Percentiles rank a stretch among this genome's conserved stretches.
Conservation (phyloP, 192 early-diverging fungal species). For the Lobosporangium transversale region DNA sequence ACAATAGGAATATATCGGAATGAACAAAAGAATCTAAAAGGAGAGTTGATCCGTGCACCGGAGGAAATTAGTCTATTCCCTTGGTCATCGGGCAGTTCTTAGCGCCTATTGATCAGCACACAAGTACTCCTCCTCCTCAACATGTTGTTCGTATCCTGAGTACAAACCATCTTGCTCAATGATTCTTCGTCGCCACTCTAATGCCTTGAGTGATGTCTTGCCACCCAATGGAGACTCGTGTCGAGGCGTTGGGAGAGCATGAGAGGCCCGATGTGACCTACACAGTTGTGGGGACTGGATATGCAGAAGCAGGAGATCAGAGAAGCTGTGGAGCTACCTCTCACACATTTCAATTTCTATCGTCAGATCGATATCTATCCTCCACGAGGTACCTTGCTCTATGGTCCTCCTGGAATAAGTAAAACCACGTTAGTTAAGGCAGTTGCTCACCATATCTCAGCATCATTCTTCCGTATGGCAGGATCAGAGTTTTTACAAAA, state of each 20-base stretch:
- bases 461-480: conserved; percentile 95
- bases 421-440: conserved; percentile 99
- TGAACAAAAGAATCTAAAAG: conserved; percentile 96
- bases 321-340: conserved; percentile 97
- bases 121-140: conserved; percentile 92
- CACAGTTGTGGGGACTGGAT: conserved; percentile 85
- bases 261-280: conserved; percentile 88
- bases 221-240: conserved; percentile 95
- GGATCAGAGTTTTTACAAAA: conserved; percentile 99
- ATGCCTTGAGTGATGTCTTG: conserved; percentile 95
- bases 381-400: conserved; percentile 97
- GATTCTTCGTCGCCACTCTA: conserved; percentile 96
- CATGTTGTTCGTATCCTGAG: conserved; percentile 94
- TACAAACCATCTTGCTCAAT: conserved; percentile 96
- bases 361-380: conserved; percentile 99
- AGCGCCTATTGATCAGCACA: conserved; percentile 96
- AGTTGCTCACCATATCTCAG: conserved; percentile 97
- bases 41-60: conserved; percentile 93
- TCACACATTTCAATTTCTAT: conserved; percentile 98
- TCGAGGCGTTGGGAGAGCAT: conserved; percentile 82
- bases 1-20: conserved; percentile 99
- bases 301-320: conserved; percentile 94
- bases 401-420: conserved; percentile 98
- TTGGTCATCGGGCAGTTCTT: conserved; percentile 99
- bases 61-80: conserved; percentile 98